Evolutionary conservation across 192 early-diverging fungal species (phyloP).

Genomic region (Backusella luteola): DNA sequence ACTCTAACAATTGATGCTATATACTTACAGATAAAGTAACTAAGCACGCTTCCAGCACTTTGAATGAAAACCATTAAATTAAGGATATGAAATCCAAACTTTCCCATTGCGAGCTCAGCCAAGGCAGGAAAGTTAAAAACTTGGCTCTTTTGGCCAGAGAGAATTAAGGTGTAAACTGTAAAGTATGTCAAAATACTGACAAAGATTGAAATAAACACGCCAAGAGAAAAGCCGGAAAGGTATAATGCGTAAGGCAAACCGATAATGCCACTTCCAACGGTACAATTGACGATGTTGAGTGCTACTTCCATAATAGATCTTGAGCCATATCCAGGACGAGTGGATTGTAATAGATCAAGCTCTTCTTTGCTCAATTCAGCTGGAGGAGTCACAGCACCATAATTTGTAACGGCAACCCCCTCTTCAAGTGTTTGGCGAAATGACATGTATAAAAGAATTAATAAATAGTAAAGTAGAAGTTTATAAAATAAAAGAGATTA

Average conservation of each 20-base stretch:
- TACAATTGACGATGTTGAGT: slow-evolving; percentile 67
- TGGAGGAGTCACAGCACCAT: background rate
- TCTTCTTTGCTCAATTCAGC: slow-evolving; percentile 8
- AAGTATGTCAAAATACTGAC: slow-evolving; percentile 48
- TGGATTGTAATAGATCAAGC: slow-evolving; percentile 25
- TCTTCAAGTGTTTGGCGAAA: background rate
- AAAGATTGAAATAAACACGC: slow-evolving; percentile 44
- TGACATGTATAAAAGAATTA: background rate
- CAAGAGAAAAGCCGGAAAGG: slow-evolving; percentile 59
- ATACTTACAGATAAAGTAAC: slow-evolving; percentile 53
- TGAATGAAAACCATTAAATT: slow-evolving; percentile 58
- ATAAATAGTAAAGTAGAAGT: background rate
- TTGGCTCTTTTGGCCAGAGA: slow-evolving; percentile 46
- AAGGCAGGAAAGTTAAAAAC: slow-evolving; percentile 54
- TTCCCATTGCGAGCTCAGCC: slow-evolving; percentile 52
- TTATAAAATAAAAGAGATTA: background rate
- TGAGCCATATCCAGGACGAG: slow-evolving; percentile 36
- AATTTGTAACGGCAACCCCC: background rate
- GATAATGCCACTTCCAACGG: slow-evolving; percentile 66
- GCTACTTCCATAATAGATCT: slow-evolving; percentile 39
- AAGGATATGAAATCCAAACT: slow-evolving; percentile 48
- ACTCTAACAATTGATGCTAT: background rate
- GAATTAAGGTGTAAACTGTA: slow-evolving; percentile 54
- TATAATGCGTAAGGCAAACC: slow-evolving; percentile 64
- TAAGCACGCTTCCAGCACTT: slow-evolving; percentile 58